These are phyloP conservation scores for Mariannaea sp. DNA, from an alignment of 2,329 filamentous ascomycete species.

Conservation along the genomic window DNA sequence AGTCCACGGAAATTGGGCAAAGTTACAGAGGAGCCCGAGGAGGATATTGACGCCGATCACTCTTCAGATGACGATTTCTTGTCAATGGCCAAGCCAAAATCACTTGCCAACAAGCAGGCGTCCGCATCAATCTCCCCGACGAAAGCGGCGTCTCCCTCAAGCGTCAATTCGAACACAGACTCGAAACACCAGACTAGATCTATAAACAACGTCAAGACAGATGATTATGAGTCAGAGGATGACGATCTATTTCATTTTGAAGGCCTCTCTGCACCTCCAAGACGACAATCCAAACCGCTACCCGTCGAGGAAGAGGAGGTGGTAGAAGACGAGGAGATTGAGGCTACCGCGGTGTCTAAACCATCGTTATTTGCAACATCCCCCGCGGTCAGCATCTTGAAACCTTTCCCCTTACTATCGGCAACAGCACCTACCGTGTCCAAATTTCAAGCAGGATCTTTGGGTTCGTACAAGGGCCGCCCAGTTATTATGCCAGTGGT, in stretches of 20 bases:
- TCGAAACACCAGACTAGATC: not conserved
- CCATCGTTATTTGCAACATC: conserved; percentile 49
- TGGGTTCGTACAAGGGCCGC: conserved; percentile 60
- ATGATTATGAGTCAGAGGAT: conserved; percentile 36
- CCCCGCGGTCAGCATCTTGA: conserved; percentile 49
- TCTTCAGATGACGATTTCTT: conserved; percentile 50
- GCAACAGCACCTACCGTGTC: conserved; percentile 41
- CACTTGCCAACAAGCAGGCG: conserved; percentile 37
- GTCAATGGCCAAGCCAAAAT: conserved; percentile 46
- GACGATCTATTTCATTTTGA: conserved; percentile 55
- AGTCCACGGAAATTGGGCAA: conserved; percentile 29
- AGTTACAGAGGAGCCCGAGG: conserved; percentile 37
- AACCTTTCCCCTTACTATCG: conserved; percentile 33
- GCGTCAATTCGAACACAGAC: conserved; percentile 10
- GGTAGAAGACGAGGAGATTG: conserved; percentile 26
- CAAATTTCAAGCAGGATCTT: conserved; percentile 47
- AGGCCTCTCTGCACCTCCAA: conserved; percentile 40
- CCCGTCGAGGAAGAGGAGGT: conserved; percentile 44
- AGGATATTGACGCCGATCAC: conserved; percentile 36
- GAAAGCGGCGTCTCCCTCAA: conserved; percentile 18
- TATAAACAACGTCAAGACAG: not conserved
- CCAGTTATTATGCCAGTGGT: conserved; percentile 59
- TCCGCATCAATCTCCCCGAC: conserved; percentile 23
- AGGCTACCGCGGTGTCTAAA: conserved; percentile 26
- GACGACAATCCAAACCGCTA: conserved; percentile 32